phyloP scores from a whole-genome alignment of 805 yeast species.

The Lipomyces oligophaga region DNA sequence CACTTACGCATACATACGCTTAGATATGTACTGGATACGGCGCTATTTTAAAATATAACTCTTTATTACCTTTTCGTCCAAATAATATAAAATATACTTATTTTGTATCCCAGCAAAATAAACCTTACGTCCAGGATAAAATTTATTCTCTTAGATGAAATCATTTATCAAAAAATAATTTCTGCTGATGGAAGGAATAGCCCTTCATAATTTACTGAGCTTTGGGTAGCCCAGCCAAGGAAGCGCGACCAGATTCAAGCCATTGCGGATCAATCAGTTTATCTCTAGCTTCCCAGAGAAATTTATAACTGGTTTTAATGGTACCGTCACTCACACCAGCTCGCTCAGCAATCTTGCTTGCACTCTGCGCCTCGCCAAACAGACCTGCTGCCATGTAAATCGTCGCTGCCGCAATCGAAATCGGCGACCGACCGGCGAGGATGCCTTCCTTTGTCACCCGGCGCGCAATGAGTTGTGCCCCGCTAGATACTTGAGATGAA shows the following conservation, averaged over 20 bases:
- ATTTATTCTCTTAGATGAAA: too few relatives aligned
- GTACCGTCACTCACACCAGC: constrained; percentile 98
- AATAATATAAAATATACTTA: too few relatives aligned
- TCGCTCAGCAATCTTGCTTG: constrained; percentile 80
- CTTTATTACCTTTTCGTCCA: too few relatives aligned
- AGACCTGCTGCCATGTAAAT: constrained; percentile 89
- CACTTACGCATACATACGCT: too few relatives aligned
- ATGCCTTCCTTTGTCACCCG: constrained; percentile 88
- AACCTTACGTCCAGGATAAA: too few relatives aligned
- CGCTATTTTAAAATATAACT: too few relatives aligned
- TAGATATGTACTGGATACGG: too few relatives aligned
- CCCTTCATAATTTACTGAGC: constrained; percentile 17
- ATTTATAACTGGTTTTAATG: constrained; percentile 84
- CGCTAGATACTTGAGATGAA: constrained; percentile 76
- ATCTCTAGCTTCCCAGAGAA: constrained; percentile 68
- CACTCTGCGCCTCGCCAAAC: constrained; percentile 72
- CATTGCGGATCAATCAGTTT: constrained; percentile 72
- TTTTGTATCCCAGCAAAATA: too few relatives aligned
- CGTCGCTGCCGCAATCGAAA: constrained; percentile 95
- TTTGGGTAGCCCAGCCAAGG: constrained; percentile 46
- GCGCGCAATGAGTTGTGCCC: constrained; percentile 89
- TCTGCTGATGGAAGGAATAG: too few relatives aligned
- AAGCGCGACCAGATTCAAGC: constrained; percentile 64
- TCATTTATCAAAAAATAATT: too few relatives aligned
- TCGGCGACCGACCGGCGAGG: constrained; percentile 93